Evolutionary conservation across 441 rosid species (phyloP).

Genomic region (Cnidoscolus chayamansa): DNA sequence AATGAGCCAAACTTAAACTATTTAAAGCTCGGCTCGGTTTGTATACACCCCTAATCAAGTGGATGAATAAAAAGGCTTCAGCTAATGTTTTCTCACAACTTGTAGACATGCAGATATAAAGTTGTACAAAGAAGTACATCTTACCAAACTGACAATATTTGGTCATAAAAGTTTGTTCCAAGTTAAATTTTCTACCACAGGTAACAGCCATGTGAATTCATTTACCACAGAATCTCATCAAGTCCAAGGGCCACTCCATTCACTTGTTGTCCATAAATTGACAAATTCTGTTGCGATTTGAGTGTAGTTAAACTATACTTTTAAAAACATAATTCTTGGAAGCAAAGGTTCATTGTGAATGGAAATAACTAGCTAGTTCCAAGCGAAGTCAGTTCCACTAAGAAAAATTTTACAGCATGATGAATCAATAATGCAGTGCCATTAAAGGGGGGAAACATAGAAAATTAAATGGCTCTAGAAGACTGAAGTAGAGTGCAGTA

Average conservation of each 20-base stretch:
- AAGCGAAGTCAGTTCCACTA: not conserved
- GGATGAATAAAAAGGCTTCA: no score
- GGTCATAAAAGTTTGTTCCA: no score
- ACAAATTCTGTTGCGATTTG: not conserved
- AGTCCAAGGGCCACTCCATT: not conserved
- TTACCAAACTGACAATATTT: not conserved
- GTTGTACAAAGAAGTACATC: no score
- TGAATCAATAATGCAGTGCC: not conserved
- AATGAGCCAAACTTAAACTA: no score
- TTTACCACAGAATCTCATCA: not conserved
- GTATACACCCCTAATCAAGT: no score
- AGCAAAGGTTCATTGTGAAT: not conserved
- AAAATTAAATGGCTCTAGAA: slow-evolving; percentile 8
- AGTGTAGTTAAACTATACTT: not conserved
- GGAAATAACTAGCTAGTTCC: not conserved
- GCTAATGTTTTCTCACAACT: no score
- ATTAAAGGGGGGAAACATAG: not conserved
- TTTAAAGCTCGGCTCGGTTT: no score
- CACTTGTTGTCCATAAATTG: not conserved
- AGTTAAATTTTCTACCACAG: not conserved
- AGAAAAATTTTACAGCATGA: not conserved
- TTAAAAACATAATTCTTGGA: not conserved
- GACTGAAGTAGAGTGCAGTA: slow-evolving; percentile 25
- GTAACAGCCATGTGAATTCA: not conserved
- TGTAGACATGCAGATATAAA: no score